phyloP scores from a whole-genome alignment of 1,284 basidiomycete species.

The Kalmanozyma brasiliensis region DNA sequence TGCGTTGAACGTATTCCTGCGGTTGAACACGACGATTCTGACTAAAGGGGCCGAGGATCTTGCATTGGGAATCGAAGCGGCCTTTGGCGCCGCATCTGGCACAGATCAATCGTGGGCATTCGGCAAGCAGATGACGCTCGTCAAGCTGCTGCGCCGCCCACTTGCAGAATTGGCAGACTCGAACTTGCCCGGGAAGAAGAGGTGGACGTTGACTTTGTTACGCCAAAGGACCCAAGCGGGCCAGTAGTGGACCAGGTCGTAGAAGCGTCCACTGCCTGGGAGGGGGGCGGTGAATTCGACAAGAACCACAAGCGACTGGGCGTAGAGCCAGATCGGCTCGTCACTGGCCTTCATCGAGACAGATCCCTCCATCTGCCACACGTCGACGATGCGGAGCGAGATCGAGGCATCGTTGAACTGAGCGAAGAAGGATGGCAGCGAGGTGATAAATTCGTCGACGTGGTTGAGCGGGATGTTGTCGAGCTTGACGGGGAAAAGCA shows the following conservation, averaged over 20 bases:
- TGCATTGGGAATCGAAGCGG: slow-evolving; percentile 6
- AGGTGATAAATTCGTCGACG: neutral
- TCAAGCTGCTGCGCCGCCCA: neutral
- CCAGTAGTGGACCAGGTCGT: slow-evolving; percentile 1
- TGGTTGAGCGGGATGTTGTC: slow-evolving; percentile 1
- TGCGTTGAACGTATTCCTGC: no score
- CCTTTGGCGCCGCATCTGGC: neutral
- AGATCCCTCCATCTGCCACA: neutral
- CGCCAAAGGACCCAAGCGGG: slow-evolving; percentile 2
- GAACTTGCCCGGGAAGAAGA: neutral
- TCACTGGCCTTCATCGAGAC: no score
- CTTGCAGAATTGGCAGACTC: slow-evolving; percentile 4
- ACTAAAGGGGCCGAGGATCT: neutral
- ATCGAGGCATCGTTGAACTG: neutral
- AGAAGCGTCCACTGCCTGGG: neutral
- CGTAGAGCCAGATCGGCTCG: no score
- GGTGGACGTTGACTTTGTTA: neutral
- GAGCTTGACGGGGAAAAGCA: neutral
- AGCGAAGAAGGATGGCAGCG: neutral
- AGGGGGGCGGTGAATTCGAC: neutral
- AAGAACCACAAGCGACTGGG: no score
- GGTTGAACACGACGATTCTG: no score
- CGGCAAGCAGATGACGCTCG: neutral
- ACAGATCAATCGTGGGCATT: slow-evolving; percentile 3
- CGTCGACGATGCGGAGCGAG: neutral